Evolutionary conservation across 2,329 filamentous ascomycete genomes (phyloP).

Genomic region (Albifimbria verrucaria): DNA sequence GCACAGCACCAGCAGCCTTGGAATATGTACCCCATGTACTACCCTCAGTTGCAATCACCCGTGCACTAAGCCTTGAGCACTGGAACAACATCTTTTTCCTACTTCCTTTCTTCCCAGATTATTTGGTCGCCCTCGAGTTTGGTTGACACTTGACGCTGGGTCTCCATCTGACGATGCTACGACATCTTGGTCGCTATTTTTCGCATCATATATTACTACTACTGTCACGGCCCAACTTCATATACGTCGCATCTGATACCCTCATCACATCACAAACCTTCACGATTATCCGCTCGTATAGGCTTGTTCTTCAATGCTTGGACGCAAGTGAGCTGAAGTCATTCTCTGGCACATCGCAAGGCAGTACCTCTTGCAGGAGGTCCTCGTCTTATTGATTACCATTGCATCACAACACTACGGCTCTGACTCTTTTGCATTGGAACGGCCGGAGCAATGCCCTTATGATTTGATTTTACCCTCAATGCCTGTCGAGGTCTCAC

Average conservation of each 20-base stretch:
- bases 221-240: neutral
- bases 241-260: neutral
- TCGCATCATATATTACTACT: neutral
- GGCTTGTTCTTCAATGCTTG: too few species aligned
- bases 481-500: neutral
- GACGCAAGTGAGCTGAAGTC: too few species aligned
- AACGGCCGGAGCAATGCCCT: neutral
- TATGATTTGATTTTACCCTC: neutral
- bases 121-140: too few species aligned
- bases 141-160: too few species aligned
- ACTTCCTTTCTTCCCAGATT: too few species aligned
- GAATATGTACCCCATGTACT: constrained; percentile 32
- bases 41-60: constrained; percentile 7
- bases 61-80: neutral
- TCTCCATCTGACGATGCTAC: too few species aligned
- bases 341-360: too few species aligned
- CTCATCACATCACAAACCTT: neutral
- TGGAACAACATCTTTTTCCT: too few species aligned
- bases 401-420: neutral
- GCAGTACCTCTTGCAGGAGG: too few species aligned
- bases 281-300: too few species aligned
- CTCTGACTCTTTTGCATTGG: neutral
- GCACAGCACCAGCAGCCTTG: constrained; percentile 13
- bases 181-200: neutral
- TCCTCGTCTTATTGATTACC: too few species aligned